phyloP scores from a whole-genome alignment of 1,139 yeast genomes.

The Geotrichum candidum region DNA sequence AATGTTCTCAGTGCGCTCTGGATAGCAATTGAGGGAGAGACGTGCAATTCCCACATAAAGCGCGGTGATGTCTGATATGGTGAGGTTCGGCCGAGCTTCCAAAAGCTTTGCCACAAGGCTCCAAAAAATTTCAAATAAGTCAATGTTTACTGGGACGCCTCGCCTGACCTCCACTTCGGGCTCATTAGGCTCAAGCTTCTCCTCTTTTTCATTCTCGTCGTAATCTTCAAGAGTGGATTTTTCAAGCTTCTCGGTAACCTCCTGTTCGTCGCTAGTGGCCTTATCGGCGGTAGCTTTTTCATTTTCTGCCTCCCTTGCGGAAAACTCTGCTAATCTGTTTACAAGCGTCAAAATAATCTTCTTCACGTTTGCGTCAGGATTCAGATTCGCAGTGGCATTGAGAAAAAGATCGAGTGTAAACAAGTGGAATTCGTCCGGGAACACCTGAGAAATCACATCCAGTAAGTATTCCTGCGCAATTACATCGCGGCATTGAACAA shows the following conservation, averaged over 20 bases:
- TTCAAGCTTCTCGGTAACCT: conserved; percentile 17
- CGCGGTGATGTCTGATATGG: conserved; percentile 58
- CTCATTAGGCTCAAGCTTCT: conserved; percentile 2
- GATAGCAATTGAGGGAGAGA: conserved; percentile 62
- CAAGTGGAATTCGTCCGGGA: conserved; percentile 88
- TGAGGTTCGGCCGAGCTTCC: conserved; percentile 54
- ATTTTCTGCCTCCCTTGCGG: conserved; percentile 32
- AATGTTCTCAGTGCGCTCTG: conserved; percentile 53
- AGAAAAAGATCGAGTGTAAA: conserved; percentile 64
- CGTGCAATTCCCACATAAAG: conserved; percentile 61
- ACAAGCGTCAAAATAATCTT: conserved; percentile 65
- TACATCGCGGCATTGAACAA: conserved; percentile 84
- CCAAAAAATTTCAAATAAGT: conserved; percentile 60
- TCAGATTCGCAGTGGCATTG: conserved; percentile 58
- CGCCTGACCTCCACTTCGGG: conserved; percentile 16
- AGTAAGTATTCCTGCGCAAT: conserved; percentile 86
- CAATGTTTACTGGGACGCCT: conserved; percentile 24
- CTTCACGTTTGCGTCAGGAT: conserved; percentile 63
- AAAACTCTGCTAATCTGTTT: conserved; percentile 63
- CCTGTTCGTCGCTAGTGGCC: neutral
- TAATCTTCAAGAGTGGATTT: conserved; percentile 18
- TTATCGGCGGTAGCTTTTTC: conserved; percentile 12
- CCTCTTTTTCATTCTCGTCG: conserved; percentile 16
- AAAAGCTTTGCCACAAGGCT: conserved; percentile 49
- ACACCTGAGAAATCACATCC: conserved; percentile 87